Base-by-base conservation (phyloP, 2,329 filamentous ascomycete genomes). In the Dactylellina parvicollis region DNA sequence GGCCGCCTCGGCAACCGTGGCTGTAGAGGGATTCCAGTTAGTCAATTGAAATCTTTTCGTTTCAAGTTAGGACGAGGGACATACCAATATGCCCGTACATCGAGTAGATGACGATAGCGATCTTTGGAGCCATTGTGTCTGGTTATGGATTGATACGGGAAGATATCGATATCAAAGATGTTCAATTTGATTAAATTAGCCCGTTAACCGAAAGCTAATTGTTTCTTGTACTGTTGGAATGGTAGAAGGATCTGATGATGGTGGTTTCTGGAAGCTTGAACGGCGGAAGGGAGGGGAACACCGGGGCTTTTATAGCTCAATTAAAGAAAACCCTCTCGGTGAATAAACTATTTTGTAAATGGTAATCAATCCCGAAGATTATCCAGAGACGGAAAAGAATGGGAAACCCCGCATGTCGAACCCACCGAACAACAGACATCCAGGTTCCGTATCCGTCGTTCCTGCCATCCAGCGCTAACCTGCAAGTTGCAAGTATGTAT, bases 81-180 rank as follows among this genome's bases (percentile, higher is more conserved):
- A 16, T 74, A 69, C 70, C 70, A 83, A 97, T 90, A 84, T 97
- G 93, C 83, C 95, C 94, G 83, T 95, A 96, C 87, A 92, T 91
- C 77, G 92, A 96, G 85, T 96, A 96, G 82, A 88, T 96, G 81
- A 96, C 88, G 83, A 96, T 95, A 78, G 92, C 92, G 80, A 96
- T 87, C 85, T 92, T 96, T 82, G 91, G 91, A 83, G 91, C 91
- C 92, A 96, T 96, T 76, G 50, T 74, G 65, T 64, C 69, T 46
- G 54, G 38, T 50, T 70, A 28, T 42, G 24, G 28, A 42, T 54
- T 28, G 60, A 40, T 18, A 40, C 10, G 54, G 28, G 47, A 57
- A n/a, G n/a, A 67, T 60, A 36, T 46, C 34, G 46, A 16, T 18
- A 20, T 38, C 56, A 46, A 24, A 56, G 55, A 50, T 57, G 54